These are phyloP conservation scores for Backusella circina DNA, from an alignment of 192 early-diverging fungal species.

Conservation along the genomic window DNA sequence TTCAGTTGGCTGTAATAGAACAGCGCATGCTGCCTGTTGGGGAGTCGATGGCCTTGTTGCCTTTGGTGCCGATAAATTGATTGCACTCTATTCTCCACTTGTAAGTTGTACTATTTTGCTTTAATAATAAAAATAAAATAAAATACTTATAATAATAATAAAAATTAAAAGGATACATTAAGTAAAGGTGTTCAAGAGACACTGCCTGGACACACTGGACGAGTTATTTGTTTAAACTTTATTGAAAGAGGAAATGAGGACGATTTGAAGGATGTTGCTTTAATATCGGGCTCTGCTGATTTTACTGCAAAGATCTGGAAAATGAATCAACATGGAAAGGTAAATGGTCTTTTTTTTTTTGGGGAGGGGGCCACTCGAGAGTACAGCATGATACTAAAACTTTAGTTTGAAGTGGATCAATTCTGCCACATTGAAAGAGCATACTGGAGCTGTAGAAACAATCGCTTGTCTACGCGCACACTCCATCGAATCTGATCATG, in stretches of 20 bases:
- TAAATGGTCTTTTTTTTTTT: conserved; percentile 12
- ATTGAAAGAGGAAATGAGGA: conserved; percentile 52
- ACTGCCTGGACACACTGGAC: conserved; percentile 69
- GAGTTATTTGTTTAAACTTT: conserved; percentile 77
- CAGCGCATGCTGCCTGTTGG: conserved; percentile 63
- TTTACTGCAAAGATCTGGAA: conserved; percentile 77
- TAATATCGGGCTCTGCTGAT: conserved; percentile 81
- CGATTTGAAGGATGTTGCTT: conserved; percentile 49
- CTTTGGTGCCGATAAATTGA: conserved; percentile 63
- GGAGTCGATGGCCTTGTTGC: conserved; percentile 56
- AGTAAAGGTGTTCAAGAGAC: conserved; percentile 52
- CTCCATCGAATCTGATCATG: conserved; percentile 35
- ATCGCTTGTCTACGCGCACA: conserved; percentile 54
- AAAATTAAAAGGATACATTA: conserved; percentile 36
- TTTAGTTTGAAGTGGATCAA: no score
- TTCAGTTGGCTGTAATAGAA: conserved; percentile 62
- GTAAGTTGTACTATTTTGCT: conserved; percentile 31
- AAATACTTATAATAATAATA: neutral
- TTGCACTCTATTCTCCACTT: conserved; percentile 72
- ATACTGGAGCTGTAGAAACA: conserved; percentile 61
- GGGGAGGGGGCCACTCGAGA: no score
- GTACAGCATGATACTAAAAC: conserved; percentile 5
- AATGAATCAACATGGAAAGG: conserved; percentile 13
- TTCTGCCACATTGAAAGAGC: conserved; percentile 64
- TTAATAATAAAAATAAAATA: neutral